A percentile compares a stretch with the other conserved stretches of the same genome.
phyloP scores from a whole-genome alignment of 768 basidiomycete genomes.

The Xerocomellus amylosporus region DNA sequence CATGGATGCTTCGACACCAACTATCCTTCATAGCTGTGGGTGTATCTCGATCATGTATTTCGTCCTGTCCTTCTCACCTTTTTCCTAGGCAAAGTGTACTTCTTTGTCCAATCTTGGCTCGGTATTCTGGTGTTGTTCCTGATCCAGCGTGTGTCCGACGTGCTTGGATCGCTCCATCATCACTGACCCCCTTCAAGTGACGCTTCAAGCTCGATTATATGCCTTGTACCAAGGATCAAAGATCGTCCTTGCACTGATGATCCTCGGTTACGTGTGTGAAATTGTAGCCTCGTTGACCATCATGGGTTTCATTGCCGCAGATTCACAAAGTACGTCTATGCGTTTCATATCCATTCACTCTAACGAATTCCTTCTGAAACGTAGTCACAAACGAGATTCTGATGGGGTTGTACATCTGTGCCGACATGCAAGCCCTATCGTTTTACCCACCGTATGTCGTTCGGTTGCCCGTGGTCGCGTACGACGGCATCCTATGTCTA shows the following conservation, averaged over 20 bases:
- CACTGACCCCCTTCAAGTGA: constrained; percentile 4
- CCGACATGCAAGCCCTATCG: neutral
- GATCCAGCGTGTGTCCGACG: constrained; percentile 10
- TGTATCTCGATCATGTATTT: neutral
- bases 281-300: constrained; percentile 7
- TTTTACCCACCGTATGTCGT: neutral
- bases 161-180: neutral
- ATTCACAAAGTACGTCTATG: constrained; percentile 1
- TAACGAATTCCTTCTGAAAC: neutral
- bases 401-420: constrained; percentile 4
- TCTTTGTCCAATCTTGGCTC: constrained; percentile 13
- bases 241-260: constrained; percentile 8
- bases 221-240: constrained; percentile 14
- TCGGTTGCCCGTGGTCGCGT: constrained; percentile 11
- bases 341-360: neutral
- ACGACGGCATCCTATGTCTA: constrained; percentile 6
- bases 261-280: constrained; percentile 12
- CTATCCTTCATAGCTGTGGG: constrained; percentile 13
- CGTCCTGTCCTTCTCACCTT: neutral
- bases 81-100: constrained; percentile 11
- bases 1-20: neutral
- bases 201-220: constrained; percentile 17
- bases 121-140: constrained; percentile 8
- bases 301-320: constrained; percentile 1
- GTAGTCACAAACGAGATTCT: constrained; percentile 10